phyloP scores from a whole-genome alignment of 345 rosid species.

The Cardiospermum halicacabum region DNA sequence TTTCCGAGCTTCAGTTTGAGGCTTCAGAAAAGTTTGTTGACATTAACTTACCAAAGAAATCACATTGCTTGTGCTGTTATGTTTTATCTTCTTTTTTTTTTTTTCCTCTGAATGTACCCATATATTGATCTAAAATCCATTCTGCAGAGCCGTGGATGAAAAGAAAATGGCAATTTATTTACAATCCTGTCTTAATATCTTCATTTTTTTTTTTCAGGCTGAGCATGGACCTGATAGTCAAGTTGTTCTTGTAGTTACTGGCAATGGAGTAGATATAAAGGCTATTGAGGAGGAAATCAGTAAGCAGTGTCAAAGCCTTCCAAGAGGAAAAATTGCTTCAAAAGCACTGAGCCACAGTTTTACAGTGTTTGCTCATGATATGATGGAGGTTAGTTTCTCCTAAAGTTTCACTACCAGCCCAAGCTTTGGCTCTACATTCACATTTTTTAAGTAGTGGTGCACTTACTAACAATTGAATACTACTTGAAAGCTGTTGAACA shows the following conservation, averaged over 20 bases:
- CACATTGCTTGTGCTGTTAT: background rate
- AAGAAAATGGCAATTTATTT: background rate
- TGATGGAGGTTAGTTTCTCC: constrained; percentile 57
- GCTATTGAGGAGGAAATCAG: constrained; percentile 77
- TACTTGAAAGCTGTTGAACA: background rate
- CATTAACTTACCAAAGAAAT: no score
- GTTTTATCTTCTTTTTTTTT: background rate
- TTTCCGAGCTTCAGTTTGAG: background rate
- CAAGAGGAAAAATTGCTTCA: constrained; percentile 78
- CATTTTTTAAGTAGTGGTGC: no score
- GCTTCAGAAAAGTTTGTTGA: background rate
- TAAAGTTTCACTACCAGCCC: no score
- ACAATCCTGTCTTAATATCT: constrained; percentile 3
- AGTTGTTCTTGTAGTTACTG: constrained; percentile 82
- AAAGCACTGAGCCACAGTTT: constrained; percentile 88
- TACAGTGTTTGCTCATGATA: constrained; percentile 68
- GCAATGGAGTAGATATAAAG: constrained; percentile 66
- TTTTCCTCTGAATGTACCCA: background rate
- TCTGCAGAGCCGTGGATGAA: background rate
- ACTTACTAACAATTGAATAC: background rate
- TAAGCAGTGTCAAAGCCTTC: constrained; percentile 65
- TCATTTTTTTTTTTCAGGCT: constrained; percentile 45
- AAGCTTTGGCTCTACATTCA: no score
- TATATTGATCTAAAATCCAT: background rate
- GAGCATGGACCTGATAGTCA: constrained; percentile 99